phyloP scores from a whole-genome alignment of 2,329 filamentous ascomycete species.

The Botrytis porri region DNA sequence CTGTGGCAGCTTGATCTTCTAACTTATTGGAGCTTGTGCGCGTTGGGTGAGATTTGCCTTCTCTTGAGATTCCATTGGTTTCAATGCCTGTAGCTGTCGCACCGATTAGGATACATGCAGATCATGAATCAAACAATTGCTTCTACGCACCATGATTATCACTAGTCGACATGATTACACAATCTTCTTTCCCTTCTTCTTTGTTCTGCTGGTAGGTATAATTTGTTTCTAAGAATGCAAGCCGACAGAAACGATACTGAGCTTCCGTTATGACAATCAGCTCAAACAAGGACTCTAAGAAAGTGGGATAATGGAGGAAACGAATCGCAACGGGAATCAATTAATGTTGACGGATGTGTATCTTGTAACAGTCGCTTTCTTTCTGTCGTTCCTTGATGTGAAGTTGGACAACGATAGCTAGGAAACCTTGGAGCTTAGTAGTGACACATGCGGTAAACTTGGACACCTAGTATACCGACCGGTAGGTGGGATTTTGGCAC shows the following conservation, averaged over 20 bases:
- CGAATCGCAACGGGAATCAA: too few relatives aligned
- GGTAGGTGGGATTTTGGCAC: background rate
- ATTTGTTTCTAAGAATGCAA: constrained; percentile 2
- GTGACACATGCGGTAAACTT: background rate
- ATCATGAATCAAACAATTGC: background rate
- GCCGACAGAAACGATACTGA: background rate
- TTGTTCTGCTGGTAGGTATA: background rate
- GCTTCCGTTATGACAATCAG: background rate
- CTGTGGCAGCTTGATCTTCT: constrained; percentile 53
- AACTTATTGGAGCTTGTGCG: constrained; percentile 34
- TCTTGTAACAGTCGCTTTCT: background rate
- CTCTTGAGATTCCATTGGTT: background rate
- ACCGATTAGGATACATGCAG: background rate
- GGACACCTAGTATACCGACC: background rate
- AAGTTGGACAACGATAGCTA: background rate
- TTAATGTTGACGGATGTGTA: too few relatives aligned
- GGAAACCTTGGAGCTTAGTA: background rate
- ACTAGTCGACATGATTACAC: constrained; percentile 6
- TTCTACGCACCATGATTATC: background rate
- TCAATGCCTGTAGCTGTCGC: background rate
- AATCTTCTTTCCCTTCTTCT: background rate
- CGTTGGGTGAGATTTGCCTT: constrained; percentile 1
- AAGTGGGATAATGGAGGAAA: too few relatives aligned
- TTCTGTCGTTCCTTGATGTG: background rate
- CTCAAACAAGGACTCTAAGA: background rate